These are phyloP conservation scores for Solanum corneliomulleri DNA, from an alignment of 257 asterid genomes.

Conservation along the genomic window DNA sequence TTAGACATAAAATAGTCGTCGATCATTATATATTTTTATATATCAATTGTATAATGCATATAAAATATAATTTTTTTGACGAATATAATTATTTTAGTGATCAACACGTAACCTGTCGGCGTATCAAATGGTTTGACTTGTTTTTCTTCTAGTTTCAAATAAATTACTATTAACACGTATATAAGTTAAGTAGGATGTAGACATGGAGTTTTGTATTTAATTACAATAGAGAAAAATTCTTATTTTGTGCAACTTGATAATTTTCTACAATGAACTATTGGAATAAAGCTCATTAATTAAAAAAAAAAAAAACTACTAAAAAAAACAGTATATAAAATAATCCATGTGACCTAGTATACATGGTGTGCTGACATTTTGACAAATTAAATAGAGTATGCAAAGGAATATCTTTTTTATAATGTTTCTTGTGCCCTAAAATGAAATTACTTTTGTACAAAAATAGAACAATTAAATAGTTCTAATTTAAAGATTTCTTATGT, in stretches of 20 bases:
- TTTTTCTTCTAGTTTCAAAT: background rate
- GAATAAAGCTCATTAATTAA: background rate
- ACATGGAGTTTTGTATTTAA: background rate
- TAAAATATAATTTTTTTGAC: no score
- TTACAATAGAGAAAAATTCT: background rate
- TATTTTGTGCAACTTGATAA: background rate
- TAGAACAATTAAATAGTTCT: background rate
- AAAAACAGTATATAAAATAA: background rate
- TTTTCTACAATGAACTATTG: background rate
- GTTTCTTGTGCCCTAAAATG: background rate
- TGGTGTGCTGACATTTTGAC: background rate
- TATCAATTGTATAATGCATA: no score
- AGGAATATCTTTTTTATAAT: background rate
- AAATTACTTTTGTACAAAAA: background rate
- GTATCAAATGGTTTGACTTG: background rate
- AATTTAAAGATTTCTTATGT: no score
- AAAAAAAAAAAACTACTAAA: background rate
- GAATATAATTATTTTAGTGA: no score
- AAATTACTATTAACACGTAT: background rate
- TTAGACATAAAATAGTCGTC: background rate
- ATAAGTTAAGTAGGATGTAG: background rate
- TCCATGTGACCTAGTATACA: background rate
- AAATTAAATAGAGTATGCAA: background rate
- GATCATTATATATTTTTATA: no score
- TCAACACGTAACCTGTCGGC: no score